phyloP scores from a whole-genome alignment of 1,284 basidiomycete genomes.

The Trichosporon inkin region DNA sequence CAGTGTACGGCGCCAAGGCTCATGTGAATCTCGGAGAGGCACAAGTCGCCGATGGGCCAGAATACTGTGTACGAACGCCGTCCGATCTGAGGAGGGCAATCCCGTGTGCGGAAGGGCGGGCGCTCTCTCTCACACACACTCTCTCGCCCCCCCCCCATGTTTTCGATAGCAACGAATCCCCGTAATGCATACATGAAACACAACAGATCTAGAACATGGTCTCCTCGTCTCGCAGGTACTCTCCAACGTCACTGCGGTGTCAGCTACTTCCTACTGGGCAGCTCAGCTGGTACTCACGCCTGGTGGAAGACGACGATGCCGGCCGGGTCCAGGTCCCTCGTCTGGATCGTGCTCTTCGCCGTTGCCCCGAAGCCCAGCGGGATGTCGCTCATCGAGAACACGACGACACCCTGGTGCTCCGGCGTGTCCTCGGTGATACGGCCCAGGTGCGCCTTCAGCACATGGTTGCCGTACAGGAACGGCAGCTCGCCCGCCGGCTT shows the following conservation, averaged over 20 bases:
- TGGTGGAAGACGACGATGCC: conserved; percentile 98
- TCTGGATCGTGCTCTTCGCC: conserved; percentile 90
- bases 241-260: conserved; percentile 76
- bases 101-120: too few species aligned
- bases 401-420: conserved; percentile 96
- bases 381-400: conserved; percentile 91
- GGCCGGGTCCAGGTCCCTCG: conserved; percentile 95
- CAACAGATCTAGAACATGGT: conserved; percentile 47
- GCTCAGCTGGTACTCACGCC: conserved; percentile 60
- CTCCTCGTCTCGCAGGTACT: conserved; percentile 90
- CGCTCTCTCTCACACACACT: too few species aligned
- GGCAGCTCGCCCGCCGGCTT: conserved; percentile 99
- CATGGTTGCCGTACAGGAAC: conserved; percentile 97
- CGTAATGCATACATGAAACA: conserved; percentile 24
- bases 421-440: conserved; percentile 98
- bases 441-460: conserved; percentile 97
- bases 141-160: too few species aligned
- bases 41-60: too few species aligned
- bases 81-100: too few species aligned
- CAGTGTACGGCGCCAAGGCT: too few species aligned
- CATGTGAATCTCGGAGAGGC: too few species aligned
- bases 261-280: neutral
- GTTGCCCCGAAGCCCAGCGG: conserved; percentile 97
- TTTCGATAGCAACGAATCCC: neutral
- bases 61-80: too few species aligned